A percentile compares a stretch with the other conserved stretches of the same genome.
Conservation (phyloP, 139 green algal genomes). For the Volvox africanus region DNA sequence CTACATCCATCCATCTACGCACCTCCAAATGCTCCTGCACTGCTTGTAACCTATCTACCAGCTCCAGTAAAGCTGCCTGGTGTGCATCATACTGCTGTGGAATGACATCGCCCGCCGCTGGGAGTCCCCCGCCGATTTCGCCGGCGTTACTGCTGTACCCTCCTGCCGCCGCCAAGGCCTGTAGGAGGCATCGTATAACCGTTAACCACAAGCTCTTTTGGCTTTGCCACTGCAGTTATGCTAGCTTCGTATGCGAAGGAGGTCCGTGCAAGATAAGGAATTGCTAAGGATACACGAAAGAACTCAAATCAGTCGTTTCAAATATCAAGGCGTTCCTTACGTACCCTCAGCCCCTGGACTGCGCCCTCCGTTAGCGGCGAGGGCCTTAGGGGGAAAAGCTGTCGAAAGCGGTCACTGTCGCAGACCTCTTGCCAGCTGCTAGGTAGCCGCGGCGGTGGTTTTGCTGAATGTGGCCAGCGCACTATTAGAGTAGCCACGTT, state of each 20-base stretch:
- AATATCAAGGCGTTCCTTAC: neutral
- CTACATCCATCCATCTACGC: neutral
- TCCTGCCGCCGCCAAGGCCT: neutral
- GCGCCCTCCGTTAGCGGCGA: neutral
- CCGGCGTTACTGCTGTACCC: neutral
- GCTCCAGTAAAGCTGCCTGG: neutral
- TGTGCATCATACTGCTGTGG: neutral
- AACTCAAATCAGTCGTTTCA: too few relatives aligned
- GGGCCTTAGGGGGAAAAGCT: neutral
- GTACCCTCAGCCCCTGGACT: neutral
- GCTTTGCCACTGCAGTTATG: too few relatives aligned
- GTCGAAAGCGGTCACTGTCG: neutral
- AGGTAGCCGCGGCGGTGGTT: neutral
- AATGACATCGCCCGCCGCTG: neutral
- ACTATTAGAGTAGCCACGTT: conserved; percentile 24
- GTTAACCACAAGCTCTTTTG: too few relatives aligned
- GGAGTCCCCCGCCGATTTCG: neutral
- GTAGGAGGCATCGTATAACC: neutral
- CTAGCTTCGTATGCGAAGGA: too few relatives aligned
- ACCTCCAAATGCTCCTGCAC: conserved; percentile 2
- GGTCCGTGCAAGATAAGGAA: too few relatives aligned
- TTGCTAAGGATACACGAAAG: too few relatives aligned
- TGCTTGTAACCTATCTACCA: neutral
- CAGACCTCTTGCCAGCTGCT: conserved; percentile 11
- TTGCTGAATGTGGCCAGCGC: neutral